Base-by-base conservation (phyloP, 1,284 basidiomycete genomes). In the Boletus chippewaensis region DNA sequence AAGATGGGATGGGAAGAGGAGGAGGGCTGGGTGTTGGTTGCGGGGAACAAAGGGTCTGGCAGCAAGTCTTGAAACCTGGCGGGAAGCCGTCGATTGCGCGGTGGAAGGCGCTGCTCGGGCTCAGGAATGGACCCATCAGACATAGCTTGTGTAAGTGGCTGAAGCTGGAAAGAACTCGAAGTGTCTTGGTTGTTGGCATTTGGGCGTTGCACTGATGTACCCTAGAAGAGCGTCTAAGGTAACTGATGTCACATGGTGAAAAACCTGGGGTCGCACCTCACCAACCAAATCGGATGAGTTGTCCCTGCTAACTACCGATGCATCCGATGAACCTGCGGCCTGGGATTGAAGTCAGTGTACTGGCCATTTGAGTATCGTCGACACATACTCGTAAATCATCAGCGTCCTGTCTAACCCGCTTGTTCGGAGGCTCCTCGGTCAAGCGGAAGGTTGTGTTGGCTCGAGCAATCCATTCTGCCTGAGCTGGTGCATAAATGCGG, bases 61-160 rank as follows among this genome's bases (percentile, higher is more conserved):
- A 55, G 18, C n/a, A 51, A 3, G 12, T 55, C 47, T 31, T 5
- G 5, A 39, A 28, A 54, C 12, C 42, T 42, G 3, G 39, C 35
- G n/a, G 52, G 53, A 0, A 43, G 29, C 28, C 2, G 1, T 12
- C 16, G 1, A 15, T 45, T 54, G 12, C 24, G 4, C 0, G 18
- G 29, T 13, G 43, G 47, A 34, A 38, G 48, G 16, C 13, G 3
- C 9, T 20, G 36, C 6, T 45, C 16, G 3, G 31, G 11, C 2
- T 6, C 11, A 22, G 36, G 0, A 2, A 5, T 20, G 5, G 34
- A 28, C 2, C 7, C 28, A 41, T 38, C 10, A 10, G 13, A 5
- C 5, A 1, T 40, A 3, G 32, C 4, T 28, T 20, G 35, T 2
- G 5, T 7, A 7, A 18, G 11, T 5, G 18, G 16, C 39, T n/a